phyloP scores from a whole-genome alignment of 495 filamentous ascomycete species.

The Stereocaulon alpinum region DNA sequence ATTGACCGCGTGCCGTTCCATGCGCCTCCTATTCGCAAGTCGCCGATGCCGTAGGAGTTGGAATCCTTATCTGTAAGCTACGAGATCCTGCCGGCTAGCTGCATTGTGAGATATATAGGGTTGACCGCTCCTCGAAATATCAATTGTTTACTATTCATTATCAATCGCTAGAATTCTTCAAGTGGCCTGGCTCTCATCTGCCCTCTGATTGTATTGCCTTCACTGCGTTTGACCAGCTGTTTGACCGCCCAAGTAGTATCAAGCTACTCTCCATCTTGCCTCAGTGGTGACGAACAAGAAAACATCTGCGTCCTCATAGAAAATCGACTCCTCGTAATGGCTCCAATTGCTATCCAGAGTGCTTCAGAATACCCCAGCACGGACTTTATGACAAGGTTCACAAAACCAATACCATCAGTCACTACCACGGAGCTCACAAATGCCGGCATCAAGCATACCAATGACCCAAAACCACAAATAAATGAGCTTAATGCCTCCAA shows the following conservation, averaged over 20 bases:
- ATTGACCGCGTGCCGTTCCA: not conserved
- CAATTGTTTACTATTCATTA: no score
- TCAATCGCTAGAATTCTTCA: no score
- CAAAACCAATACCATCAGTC: conserved; percentile 19
- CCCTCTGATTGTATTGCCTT: not conserved
- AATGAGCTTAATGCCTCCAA: conserved; percentile 61
- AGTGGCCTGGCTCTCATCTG: not conserved
- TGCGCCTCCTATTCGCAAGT: not conserved
- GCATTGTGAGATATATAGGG: no score
- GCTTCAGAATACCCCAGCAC: conserved; percentile 6
- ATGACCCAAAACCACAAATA: not conserved
- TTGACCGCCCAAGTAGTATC: not conserved
- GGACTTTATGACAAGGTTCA: conserved; percentile 30
- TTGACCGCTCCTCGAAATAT: not conserved
- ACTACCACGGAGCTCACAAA: conserved; percentile 2
- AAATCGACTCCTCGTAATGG: not conserved
- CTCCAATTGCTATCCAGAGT: conserved; percentile 8
- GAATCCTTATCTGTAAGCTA: not conserved
- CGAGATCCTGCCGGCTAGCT: not conserved
- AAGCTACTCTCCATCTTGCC: not conserved
- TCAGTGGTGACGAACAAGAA: no score
- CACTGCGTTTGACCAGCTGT: no score
- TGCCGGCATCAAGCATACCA: conserved; percentile 29
- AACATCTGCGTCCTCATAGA: no score
- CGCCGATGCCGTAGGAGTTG: no score